Evolutionary conservation across 2,329 filamentous ascomycete genomes (phyloP).

Genomic region (Elsinoe australis): DNA sequence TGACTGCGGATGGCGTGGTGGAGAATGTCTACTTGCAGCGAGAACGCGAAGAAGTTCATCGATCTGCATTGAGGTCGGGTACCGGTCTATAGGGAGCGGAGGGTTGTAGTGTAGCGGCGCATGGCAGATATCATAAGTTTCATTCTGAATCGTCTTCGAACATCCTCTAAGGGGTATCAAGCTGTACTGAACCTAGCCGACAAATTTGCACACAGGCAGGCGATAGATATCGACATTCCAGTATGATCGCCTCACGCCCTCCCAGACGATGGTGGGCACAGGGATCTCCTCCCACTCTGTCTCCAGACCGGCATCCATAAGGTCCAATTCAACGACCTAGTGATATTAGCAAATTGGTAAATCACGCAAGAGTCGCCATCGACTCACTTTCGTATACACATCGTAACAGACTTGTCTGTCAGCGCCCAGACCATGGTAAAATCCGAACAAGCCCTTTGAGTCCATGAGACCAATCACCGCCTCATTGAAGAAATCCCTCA

Average conservation of each 20-base stretch:
- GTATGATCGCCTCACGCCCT: slow-evolving; percentile 78
- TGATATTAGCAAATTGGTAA: background rate
- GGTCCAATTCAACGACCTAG: slow-evolving; percentile 71
- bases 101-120: too few species aligned
- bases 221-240: slow-evolving; percentile 78
- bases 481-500: slow-evolving; percentile 82
- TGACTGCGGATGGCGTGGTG: too few species aligned
- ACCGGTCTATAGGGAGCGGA: too few species aligned
- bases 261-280: slow-evolving; percentile 77
- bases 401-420: slow-evolving; percentile 92
- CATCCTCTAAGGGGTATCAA: too few species aligned
- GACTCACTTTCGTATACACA: slow-evolving; percentile 70
- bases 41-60: too few species aligned
- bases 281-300: slow-evolving; percentile 74
- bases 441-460: slow-evolving; percentile 49
- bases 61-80: too few species aligned
- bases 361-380: too few species aligned
- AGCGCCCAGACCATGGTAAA: slow-evolving; percentile 73
- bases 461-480: slow-evolving; percentile 73
- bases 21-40: too few species aligned
- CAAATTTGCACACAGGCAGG: slow-evolving; percentile 65
- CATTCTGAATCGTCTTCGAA: too few species aligned
- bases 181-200: too few species aligned
- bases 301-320: slow-evolving; percentile 81
- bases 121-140: too few species aligned